Base-by-base conservation (phyloP, 805 yeast genomes). In the Wickerhamiella sorbophila region DNA sequence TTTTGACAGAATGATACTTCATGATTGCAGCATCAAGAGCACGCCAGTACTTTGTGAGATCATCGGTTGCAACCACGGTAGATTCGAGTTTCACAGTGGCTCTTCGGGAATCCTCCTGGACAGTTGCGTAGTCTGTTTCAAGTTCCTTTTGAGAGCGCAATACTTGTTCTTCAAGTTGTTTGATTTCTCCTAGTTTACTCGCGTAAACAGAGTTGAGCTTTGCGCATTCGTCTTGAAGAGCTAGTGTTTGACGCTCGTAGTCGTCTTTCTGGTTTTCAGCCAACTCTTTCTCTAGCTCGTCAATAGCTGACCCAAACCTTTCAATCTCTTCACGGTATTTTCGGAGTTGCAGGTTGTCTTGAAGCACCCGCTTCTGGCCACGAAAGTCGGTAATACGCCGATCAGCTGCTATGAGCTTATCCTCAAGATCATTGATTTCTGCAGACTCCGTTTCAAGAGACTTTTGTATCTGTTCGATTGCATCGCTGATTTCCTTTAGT, bases 11-110 rank as follows among this genome's bases (percentile, higher is more conserved):
- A 59, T 91, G 99, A 56, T 75, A 88, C 53, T 77, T 77, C 94
- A 91, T 87, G 38, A 91, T 88, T 0, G 97, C 95, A 48, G 74
- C 75, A 55, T 91, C 98, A 36, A 93, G 66, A 0, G 95, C 95
- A 52, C 76, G 83, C 9, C 83, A 72, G 55, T 86, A 86, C 1
- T 81, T 79, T 6, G 69, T 77, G 36, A 91, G 64, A 61, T 91
- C 99, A 42, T 81, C 84, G 4, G 81, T 77, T 15, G 83, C 79
- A 33, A 83, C 70, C 17, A 77, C 58, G 44, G 78, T 79, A 0
- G 94, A 79, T 52, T 84, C 88, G 32, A 85, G 63, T 53, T 74
- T 75, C 16, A 85, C 74, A 72, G 82, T 75, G 48, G 83, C 91
- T 43, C 70, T 67, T 35, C 75, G 75, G 56, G 79, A 85, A 19